Percentiles rank a stretch among this genome's conserved stretches.
phyloP scores from a whole-genome alignment of 1,139 yeast species.

The Hemisphaericaspora lyxosophila region DNA sequence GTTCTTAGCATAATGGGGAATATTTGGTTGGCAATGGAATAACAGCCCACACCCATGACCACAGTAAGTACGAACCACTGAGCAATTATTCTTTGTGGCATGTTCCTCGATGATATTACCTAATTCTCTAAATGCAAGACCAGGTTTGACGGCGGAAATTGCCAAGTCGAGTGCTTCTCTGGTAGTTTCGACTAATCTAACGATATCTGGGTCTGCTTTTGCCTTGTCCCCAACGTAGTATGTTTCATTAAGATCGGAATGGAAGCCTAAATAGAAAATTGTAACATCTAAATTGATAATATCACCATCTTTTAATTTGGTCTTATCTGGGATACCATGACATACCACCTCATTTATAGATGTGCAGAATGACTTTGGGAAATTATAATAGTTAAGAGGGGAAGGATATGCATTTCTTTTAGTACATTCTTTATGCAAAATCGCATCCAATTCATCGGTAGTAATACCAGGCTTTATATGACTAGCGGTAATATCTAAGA shows the following conservation, averaged over 20 bases:
- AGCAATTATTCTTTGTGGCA: slow-evolving; percentile 74
- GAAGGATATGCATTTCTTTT: slow-evolving; percentile 93
- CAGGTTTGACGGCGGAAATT: slow-evolving; percentile 85
- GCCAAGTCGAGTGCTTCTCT: slow-evolving; percentile 87
- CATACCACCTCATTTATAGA: slow-evolving; percentile 94
- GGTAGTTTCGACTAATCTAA: slow-evolving; percentile 89
- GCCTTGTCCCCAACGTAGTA: slow-evolving; percentile 95
- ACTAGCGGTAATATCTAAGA: slow-evolving; percentile 83
- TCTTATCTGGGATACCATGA: slow-evolving; percentile 95
- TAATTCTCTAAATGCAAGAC: slow-evolving; percentile 79
- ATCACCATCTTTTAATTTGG: slow-evolving; percentile 87
- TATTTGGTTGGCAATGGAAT: slow-evolving; percentile 91
- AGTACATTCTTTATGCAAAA: slow-evolving; percentile 84
- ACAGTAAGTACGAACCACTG: slow-evolving; percentile 87
- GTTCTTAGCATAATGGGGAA: slow-evolving; percentile 93
- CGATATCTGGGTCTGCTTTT: slow-evolving; percentile 67
- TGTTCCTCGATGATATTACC: slow-evolving; percentile 90
- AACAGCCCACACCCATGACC: slow-evolving; percentile 91
- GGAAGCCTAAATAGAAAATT: slow-evolving; percentile 81
- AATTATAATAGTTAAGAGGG: slow-evolving; percentile 91
- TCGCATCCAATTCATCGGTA: slow-evolving; percentile 86
- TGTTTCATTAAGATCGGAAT: slow-evolving; percentile 94
- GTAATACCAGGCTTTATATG: slow-evolving; percentile 85
- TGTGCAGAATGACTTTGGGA: slow-evolving; percentile 90
- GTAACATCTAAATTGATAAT: slow-evolving; percentile 90